Base-by-base conservation (phyloP, 2,329 filamentous ascomycete species). In the Fusarium devonianum region DNA sequence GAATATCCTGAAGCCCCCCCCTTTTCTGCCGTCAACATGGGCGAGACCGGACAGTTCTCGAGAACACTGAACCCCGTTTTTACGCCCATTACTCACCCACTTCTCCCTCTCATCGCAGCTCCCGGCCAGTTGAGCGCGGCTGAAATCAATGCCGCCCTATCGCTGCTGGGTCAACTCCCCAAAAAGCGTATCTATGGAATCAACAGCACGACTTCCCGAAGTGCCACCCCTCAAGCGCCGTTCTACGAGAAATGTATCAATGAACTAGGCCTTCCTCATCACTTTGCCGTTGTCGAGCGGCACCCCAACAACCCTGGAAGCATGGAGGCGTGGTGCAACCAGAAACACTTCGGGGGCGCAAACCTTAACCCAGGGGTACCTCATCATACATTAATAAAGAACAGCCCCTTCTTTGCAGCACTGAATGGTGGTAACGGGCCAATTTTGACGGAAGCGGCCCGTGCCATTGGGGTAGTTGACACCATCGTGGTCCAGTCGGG, bases 201-300 rank as follows among this genome's bases (percentile, higher is more conserved):
- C 59, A 89, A 86, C 53, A 88, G 84, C 46, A 82, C 87, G 32
- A 78, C 83, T 5, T 85, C 86, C n/a, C 75, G 79, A 33, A 77
- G 75, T 14, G 75, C 76, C 12, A 89, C 84, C 2, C 88, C 88
- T 0, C 87, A 91, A 66, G 89, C 89, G 4, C 88, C 89, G 54
- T 95, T 95, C 68, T 93, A 92, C 68, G 90, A 92, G 66, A 95
- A 89, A 64, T 90, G 87, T 61, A 87, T 90, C 70, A 90, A 90
- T 63, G 87, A 90, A 65, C 80, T 95, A 8, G 89, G 90, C n/a
- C 75, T 95, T n/a, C 90, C 90, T 9, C 90, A 95, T 64, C 85
- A 88, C 36, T 89, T 94, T 60, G 81, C 84, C 11, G 86, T 88
- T 26, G 84, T 93, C 7, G 89, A 93, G 68, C 80, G 88, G 43